A percentile compares a stretch with the other conserved stretches of the same genome.
Evolutionary conservation across 208 protist genomes (phyloP).

Genomic region (Leishmania martiniquensis): DNA sequence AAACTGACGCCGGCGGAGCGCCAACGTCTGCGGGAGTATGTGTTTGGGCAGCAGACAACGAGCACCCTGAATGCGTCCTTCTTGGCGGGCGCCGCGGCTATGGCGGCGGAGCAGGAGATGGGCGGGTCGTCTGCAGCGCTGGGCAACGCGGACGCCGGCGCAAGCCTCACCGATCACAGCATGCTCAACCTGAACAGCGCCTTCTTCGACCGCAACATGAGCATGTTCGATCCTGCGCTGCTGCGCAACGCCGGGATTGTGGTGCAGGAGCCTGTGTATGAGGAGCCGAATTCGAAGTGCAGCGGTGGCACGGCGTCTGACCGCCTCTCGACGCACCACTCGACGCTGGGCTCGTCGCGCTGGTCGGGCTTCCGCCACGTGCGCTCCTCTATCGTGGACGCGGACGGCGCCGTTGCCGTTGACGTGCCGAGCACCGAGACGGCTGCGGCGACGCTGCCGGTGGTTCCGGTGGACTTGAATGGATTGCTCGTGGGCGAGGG

Average conservation of each 20-base stretch:
- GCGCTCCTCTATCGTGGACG: slow-evolving; percentile 5
- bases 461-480: background rate
- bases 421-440: background rate
- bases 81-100: background rate
- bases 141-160: background rate
- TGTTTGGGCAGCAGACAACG: slow-evolving; percentile 13
- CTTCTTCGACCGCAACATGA: slow-evolving; percentile 17
- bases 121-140: background rate
- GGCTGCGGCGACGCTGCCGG: background rate
- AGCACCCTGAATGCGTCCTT: slow-evolving; percentile 8
- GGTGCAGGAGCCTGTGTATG: slow-evolving; percentile 31
- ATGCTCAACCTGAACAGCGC: slow-evolving; percentile 21
- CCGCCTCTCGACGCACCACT: slow-evolving; percentile 6
- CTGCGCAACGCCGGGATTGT: slow-evolving; percentile 31
- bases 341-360: slow-evolving; percentile 11
- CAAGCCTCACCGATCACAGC: slow-evolving; percentile 22
- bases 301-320: slow-evolving; percentile 2
- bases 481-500: background rate
- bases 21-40: slow-evolving; percentile 30
- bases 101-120: background rate
- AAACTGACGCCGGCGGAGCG: slow-evolving; percentile 28
- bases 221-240: slow-evolving; percentile 21
- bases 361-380: background rate
- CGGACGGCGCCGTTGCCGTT: background rate
- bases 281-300: slow-evolving; percentile 7